A percentile compares a stretch with the other conserved stretches of the same genome.
These are phyloP conservation scores for Sanghuangporus baumii DNA, from an alignment of 1,284 basidiomycete species.

Conservation along the genomic window DNA sequence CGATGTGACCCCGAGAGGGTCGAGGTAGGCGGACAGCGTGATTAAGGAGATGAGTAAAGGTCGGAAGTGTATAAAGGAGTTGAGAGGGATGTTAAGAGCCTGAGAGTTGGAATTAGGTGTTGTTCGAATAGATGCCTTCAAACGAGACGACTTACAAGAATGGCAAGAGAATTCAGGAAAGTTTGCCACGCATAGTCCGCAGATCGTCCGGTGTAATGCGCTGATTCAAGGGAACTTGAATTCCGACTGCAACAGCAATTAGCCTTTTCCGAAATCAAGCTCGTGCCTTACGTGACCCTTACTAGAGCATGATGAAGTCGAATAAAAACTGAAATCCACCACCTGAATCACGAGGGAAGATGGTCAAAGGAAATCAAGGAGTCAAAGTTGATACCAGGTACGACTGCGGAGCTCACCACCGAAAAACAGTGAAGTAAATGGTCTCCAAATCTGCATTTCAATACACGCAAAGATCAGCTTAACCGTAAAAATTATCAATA, in stretches of 20 bases:
- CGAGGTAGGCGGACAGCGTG: slow-evolving; percentile 63
- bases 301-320: slow-evolving; percentile 77
- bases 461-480: neutral
- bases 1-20: slow-evolving; percentile 63
- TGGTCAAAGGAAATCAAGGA: neutral
- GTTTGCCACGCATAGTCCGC: slow-evolving; percentile 75
- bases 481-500: slow-evolving; percentile 10
- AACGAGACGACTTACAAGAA: slow-evolving; percentile 49
- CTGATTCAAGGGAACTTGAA: slow-evolving; percentile 56
- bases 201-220: slow-evolving; percentile 52
- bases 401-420: slow-evolving; percentile 45
- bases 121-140: neutral
- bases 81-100: slow-evolving; percentile 63
- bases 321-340: slow-evolving; percentile 61
- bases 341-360: slow-evolving; percentile 31
- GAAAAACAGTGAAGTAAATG: slow-evolving; percentile 73
- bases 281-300: slow-evolving; percentile 23
- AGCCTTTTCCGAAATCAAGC: neutral
- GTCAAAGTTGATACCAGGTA: neutral
- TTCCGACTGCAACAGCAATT: slow-evolving; percentile 44
- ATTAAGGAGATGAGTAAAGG: slow-evolving; percentile 65
- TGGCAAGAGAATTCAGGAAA: slow-evolving; percentile 46
- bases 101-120: slow-evolving; percentile 19
- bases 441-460: slow-evolving; percentile 61
- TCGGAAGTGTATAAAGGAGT: slow-evolving; percentile 51